Base-by-base conservation (phyloP, 805 yeast species). In the Candida insectorum region DNA sequence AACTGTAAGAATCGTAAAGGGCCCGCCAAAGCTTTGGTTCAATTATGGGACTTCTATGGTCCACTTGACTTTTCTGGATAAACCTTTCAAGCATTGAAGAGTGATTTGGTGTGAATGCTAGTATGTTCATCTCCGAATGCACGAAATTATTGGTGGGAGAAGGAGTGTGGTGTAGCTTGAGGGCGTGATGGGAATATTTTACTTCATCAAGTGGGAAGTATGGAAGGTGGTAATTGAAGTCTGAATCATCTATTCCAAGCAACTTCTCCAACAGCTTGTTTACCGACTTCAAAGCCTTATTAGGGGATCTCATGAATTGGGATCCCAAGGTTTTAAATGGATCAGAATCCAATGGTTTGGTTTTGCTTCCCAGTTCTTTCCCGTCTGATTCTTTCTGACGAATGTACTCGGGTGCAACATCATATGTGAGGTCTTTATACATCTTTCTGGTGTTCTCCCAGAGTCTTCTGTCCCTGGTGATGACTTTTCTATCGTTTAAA, bases 51-150 rank as follows among this genome's bases (percentile, higher is more conserved):
- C 13, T 3, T 28, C 20, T n/a, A 22, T 30, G 8, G n/a, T 13
- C 15, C 23, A 8, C 28, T 12, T 38, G 44, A 26, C 39, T 17
- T 3, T 25, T 20, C 9, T 25, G 23, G 10, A 44, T 35, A 9
- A 42, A 22, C 3, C 33, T 28, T 6, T 16, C 13, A 2, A 46
- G 24, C 2, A 44, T 24, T 6, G 2, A n/a, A 11, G 15, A 16
- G 21, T 43, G 34, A 18, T 44, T 34, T 5, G 43, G 21, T 6
- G 44, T 20, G 17, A 38, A 47, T 1, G 47, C 38, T 8, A 47
- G 38, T 4, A 42, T n/a, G 26, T 41, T 39, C 14, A 40, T n/a
- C 19, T 37, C 35, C n/a, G n/a, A n/a, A n/a, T n/a, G n/a, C n/a
- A n/a, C n/a, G n/a, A n/a, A n/a, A n/a, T n/a, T n/a, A n/a, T n/a